Evolutionary conservation across 371 early-diverging fungal genomes (phyloP).

Genomic region (Rozella allomycis): DNA sequence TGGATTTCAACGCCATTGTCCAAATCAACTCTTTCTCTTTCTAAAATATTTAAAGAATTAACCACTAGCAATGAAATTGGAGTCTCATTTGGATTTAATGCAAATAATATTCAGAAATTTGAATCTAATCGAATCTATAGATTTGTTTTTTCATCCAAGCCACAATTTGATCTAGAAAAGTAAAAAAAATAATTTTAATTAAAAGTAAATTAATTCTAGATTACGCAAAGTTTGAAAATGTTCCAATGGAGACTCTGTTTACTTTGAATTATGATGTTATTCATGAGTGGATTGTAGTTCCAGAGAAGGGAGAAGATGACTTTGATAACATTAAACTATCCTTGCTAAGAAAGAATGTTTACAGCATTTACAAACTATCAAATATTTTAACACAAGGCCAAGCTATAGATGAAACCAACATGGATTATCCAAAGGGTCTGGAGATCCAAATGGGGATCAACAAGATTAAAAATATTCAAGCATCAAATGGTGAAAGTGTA

Average conservation of each 20-base stretch:
- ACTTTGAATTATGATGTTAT: constrained; percentile 58
- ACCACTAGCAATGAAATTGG: constrained; percentile 1
- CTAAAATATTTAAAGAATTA: too few species aligned
- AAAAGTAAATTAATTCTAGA: not conserved
- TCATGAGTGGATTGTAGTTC: constrained; percentile 62
- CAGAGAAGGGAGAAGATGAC: constrained; percentile 55
- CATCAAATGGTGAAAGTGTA: too few species aligned
- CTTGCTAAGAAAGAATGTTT: constrained; percentile 20
- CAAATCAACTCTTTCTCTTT: too few species aligned
- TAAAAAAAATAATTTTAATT: constrained; percentile 4
- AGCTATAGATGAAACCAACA: constrained; percentile 37
- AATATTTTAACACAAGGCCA: constrained; percentile 36
- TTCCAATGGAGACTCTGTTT: constrained; percentile 52
- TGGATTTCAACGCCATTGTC: not conserved
- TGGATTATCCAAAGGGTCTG: constrained; percentile 58
- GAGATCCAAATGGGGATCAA: constrained; percentile 59
- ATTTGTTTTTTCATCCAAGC: constrained; percentile 42
- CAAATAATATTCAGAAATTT: constrained; percentile 13
- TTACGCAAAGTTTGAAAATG: constrained; percentile 36
- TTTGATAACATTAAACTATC: constrained; percentile 64
- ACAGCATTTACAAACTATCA: constrained; percentile 54
- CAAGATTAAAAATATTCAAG: too few species aligned
- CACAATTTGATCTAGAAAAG: constrained; percentile 34
- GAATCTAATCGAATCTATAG: constrained; percentile 72
- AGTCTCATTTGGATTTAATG: not conserved